These are phyloP conservation scores for Acacia melanoxylon DNA, from an alignment of 306 rosid species.

Conservation along the genomic window DNA sequence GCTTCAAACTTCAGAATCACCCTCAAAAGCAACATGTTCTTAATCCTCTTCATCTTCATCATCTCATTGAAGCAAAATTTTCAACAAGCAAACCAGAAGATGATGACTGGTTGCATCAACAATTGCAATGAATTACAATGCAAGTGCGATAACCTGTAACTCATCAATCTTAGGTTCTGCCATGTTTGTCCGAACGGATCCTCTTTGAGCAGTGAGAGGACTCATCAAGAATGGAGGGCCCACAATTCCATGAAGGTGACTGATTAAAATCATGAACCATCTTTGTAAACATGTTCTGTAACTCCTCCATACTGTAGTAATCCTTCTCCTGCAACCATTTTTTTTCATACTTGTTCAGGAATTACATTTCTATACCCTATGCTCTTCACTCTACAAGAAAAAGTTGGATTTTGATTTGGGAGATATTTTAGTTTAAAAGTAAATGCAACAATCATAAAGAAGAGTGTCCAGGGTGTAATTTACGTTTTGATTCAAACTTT, in stretches of 20 bases:
- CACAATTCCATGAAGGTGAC: conserved; percentile 33
- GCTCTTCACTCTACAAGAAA: background rate
- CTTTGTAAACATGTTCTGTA: conserved; percentile 59
- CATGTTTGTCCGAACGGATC: conserved; percentile 34
- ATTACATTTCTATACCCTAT: background rate
- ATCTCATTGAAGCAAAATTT: background rate
- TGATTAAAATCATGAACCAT: conserved; percentile 56
- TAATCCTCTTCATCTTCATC: background rate
- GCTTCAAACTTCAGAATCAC: background rate
- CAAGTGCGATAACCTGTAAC: background rate
- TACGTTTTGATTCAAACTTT: background rate
- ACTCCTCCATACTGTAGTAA: conserved; percentile 60
- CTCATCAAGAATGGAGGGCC: conserved; percentile 33
- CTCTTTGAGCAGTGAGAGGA: conserved; percentile 41
- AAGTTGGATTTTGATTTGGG: background rate
- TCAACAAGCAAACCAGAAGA: background rate
- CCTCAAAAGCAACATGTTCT: background rate
- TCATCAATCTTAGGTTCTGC: background rate
- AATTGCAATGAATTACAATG: background rate
- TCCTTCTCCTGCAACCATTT: conserved; percentile 38
- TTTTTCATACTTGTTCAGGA: background rate
- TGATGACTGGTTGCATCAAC: background rate
- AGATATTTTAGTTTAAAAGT: background rate
- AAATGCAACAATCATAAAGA: background rate
- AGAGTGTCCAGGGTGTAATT: background rate